Evolutionary conservation across 306 rosid species (phyloP).

Genomic region (Betula pendula): DNA sequence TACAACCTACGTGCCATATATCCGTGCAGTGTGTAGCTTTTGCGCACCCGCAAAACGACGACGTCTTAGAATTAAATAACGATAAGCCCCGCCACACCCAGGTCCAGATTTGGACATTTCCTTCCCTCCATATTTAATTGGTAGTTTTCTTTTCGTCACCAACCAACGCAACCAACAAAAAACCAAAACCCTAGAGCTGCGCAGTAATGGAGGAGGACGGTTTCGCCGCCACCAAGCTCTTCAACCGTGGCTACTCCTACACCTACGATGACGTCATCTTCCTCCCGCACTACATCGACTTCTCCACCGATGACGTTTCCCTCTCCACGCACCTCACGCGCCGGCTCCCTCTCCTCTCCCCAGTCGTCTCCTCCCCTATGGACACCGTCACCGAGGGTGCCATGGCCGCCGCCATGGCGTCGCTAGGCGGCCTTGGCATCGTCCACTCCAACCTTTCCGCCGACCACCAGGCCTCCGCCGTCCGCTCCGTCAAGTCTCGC

Average conservation of each 20-base stretch:
- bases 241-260: conserved; percentile 81
- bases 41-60: no score
- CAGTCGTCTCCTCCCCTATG: conserved; percentile 93
- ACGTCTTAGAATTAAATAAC: no score
- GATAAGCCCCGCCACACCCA: no score
- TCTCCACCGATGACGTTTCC: conserved; percentile 67
- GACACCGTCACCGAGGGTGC: conserved; percentile 77
- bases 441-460: conserved; percentile 61
- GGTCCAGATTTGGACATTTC: background rate
- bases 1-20: no score
- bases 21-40: no score
- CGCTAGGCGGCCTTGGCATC: conserved; percentile 72
- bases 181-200: conserved; percentile 8
- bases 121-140: conserved; percentile 5
- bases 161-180: background rate
- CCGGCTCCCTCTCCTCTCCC: conserved; percentile 54
- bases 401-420: conserved; percentile 83
- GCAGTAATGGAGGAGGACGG: conserved; percentile 55
- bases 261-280: conserved; percentile 90
- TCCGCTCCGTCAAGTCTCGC: conserved; percentile 67
- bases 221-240: conserved; percentile 67
- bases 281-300: conserved; percentile 91
- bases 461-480: conserved; percentile 52
- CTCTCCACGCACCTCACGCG: conserved; percentile 63
- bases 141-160: no score